phyloP scores from a whole-genome alignment of 2,329 filamentous ascomycete genomes.

The Proliferodiscus dingleyae region DNA sequence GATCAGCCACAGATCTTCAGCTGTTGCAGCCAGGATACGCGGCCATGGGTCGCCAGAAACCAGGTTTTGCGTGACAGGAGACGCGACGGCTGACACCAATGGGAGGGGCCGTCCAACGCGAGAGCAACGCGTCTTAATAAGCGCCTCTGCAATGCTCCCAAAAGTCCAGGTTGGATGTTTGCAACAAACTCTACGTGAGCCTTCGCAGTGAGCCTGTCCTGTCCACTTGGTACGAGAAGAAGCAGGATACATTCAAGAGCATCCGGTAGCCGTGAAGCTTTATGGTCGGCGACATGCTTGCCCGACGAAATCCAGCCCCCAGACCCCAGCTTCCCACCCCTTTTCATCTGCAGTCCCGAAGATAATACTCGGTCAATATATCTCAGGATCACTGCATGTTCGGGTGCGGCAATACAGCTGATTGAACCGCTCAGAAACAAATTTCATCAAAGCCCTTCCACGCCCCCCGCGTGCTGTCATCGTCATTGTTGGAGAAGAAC shows the following conservation, averaged over 20 bases:
- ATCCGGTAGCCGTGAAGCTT: no score
- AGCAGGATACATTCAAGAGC: no score
- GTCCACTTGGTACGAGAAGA: no score
- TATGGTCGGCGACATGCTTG: neutral
- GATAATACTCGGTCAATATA: neutral
- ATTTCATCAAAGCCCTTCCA: neutral
- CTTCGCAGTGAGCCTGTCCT: no score
- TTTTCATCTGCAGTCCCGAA: neutral
- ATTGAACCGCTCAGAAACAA: neutral
- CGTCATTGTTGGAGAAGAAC: neutral
- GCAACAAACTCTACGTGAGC: no score
- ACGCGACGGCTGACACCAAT: slow-evolving; percentile 1
- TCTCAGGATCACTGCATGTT: neutral
- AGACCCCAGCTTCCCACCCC: neutral
- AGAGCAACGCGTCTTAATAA: slow-evolving; percentile 3
- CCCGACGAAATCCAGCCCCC: neutral
- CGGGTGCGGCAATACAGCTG: neutral
- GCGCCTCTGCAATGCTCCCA: neutral
- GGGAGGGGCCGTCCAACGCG: neutral
- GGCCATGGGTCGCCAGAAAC: neutral
- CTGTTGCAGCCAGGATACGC: slow-evolving; percentile 4
- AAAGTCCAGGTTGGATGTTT: no score
- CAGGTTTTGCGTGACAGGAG: neutral
- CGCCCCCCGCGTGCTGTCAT: neutral
- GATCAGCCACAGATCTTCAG: slow-evolving; percentile 11